A percentile compares a stretch with the other conserved stretches of the same genome.
phyloP scores from a whole-genome alignment of 495 filamentous ascomycete genomes.

The Hypoxylon lienhwacheense region DNA sequence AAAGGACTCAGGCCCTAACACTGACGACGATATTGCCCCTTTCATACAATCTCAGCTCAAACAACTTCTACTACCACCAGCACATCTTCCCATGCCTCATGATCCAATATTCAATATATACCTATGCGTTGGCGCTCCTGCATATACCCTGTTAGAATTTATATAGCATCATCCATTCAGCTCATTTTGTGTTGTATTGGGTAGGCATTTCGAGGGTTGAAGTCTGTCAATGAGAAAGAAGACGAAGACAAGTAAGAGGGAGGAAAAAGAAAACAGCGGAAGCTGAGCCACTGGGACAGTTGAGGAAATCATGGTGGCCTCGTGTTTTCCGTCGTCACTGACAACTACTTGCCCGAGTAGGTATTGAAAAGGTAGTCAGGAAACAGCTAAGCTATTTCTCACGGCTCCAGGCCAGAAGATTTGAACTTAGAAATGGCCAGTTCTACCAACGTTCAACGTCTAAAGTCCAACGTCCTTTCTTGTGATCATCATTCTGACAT shows the following conservation, averaged over 20 bases:
- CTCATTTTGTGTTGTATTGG: constrained; percentile 2
- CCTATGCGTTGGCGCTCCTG: background rate
- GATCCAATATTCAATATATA: background rate
- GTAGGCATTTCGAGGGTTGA: constrained; percentile 1
- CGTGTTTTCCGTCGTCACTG: background rate
- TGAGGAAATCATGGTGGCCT: constrained; percentile 6
- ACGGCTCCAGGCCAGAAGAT: background rate
- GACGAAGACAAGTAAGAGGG: too few species aligned
- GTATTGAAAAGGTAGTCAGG: constrained; percentile 1
- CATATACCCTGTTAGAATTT: constrained; percentile 11
- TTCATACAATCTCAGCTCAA: background rate
- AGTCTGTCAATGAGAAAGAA: too few species aligned
- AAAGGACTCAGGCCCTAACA: constrained; percentile 1
- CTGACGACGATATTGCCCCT: background rate
- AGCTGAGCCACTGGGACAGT: constrained; percentile 7
- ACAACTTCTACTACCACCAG: background rate
- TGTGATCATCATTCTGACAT: constrained; percentile 13
- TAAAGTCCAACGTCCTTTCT: constrained; percentile 6
- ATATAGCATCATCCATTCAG: constrained; percentile 17
- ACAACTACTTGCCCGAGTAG: constrained; percentile 1
- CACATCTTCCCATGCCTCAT: background rate
- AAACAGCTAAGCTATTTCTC: constrained; percentile 9
- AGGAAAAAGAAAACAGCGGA: too few species aligned
- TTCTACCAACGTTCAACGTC: constrained; percentile 7
- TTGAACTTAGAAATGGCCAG: constrained; percentile 16